These are phyloP conservation scores for Sonneratia caseolaris DNA, from an alignment of 345 rosid species.

Conservation along the genomic window DNA sequence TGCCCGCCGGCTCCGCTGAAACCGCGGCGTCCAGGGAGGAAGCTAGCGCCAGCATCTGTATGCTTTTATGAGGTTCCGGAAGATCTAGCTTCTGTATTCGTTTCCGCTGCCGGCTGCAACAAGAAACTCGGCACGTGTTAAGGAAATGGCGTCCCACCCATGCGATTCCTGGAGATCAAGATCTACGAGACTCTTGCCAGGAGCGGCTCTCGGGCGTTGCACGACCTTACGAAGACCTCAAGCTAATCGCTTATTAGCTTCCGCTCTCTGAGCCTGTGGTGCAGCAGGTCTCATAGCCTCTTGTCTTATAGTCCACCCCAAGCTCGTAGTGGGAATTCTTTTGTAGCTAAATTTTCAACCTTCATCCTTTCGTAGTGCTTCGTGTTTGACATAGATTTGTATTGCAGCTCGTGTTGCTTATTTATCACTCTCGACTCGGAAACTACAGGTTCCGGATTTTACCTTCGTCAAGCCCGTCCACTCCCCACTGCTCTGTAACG, in stretches of 20 bases:
- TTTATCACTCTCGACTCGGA: no score
- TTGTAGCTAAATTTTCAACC: neutral
- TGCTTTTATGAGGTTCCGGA: neutral
- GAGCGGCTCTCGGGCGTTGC: no score
- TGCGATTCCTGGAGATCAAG: no score
- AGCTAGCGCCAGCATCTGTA: neutral
- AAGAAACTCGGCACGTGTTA: neutral
- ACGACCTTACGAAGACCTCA: neutral
- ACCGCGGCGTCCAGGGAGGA: neutral
- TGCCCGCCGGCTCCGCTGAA: constrained; percentile 2
- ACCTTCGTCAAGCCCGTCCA: no score
- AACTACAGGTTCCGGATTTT: no score
- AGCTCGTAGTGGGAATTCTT: neutral
- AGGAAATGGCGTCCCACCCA: neutral
- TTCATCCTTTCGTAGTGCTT: neutral
- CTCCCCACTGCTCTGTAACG: no score
- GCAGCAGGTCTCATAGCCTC: neutral
- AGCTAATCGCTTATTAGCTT: neutral
- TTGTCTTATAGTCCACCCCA: neutral
- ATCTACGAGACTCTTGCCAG: no score
- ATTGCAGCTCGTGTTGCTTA: neutral
- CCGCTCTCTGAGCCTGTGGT: neutral
- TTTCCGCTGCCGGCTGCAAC: neutral
- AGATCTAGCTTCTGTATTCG: neutral
- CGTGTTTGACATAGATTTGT: neutral